A percentile compares a stretch with the other conserved stretches of the same genome.
These are phyloP conservation scores for Kalmusia sp. DNA, from an alignment of 2,329 filamentous ascomycete genomes.

Conservation along the genomic window DNA sequence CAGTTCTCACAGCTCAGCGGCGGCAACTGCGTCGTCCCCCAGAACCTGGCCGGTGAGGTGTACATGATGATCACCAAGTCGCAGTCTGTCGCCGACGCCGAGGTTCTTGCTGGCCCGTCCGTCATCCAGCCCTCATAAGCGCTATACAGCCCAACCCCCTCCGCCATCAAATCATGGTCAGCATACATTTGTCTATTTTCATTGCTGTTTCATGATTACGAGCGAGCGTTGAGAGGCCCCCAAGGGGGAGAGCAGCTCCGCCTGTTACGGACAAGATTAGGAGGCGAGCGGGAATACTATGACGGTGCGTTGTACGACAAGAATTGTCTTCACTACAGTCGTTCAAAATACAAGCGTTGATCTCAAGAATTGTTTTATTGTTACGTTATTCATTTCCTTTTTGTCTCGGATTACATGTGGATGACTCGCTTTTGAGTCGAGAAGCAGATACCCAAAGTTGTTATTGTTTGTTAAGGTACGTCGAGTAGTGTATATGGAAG, in stretches of 20 bases:
- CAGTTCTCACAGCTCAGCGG: slow-evolving; percentile 64
- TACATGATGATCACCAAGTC: slow-evolving; percentile 71
- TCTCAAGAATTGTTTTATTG: slow-evolving; percentile 30
- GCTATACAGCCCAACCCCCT: not conserved
- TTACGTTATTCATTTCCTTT: slow-evolving; percentile 16
- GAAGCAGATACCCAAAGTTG: slow-evolving; percentile 6
- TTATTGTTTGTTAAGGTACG: not conserved
- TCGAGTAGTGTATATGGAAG: not conserved
- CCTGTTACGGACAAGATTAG: not conserved
- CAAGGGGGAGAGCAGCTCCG: not conserved
- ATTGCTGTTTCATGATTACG: slow-evolving; percentile 9
- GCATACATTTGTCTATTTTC: slow-evolving; percentile 2
- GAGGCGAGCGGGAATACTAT: slow-evolving; percentile 12
- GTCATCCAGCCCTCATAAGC: slow-evolving; percentile 48
- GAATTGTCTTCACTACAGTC: slow-evolving; percentile 40
- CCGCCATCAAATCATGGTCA: slow-evolving; percentile 6
- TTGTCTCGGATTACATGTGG: slow-evolving; percentile 7
- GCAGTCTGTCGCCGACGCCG: slow-evolving; percentile 46
- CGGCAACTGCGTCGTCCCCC: slow-evolving; percentile 67
- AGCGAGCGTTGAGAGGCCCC: slow-evolving; percentile 5
- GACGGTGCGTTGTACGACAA: slow-evolving; percentile 25
- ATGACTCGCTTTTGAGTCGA: not conserved
- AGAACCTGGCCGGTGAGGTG: slow-evolving; percentile 67
- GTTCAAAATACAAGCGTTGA: slow-evolving; percentile 46
- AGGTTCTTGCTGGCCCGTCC: slow-evolving; percentile 65